Conservation (phyloP, 1,284 basidiomycete species). For the Ganoderma meredithae region DNA sequence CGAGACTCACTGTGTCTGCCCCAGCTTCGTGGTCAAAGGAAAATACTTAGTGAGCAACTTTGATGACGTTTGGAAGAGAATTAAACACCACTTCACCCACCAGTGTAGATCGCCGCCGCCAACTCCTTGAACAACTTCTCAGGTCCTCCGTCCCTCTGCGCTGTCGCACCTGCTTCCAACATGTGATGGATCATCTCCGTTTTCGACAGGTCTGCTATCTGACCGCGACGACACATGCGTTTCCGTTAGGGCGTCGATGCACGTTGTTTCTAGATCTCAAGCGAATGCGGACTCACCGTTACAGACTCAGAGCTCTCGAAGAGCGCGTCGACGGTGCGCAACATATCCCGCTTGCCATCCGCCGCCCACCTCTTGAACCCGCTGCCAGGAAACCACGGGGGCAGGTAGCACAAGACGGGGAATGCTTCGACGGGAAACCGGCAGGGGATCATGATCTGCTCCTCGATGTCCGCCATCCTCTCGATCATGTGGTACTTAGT, state of each 20-base stretch:
- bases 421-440: slow-evolving; percentile 27
- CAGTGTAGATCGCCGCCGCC: slow-evolving; percentile 26
- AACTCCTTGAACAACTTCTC: slow-evolving; percentile 8
- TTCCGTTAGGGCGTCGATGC: too few species aligned
- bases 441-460: slow-evolving; percentile 28
- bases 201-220: slow-evolving; percentile 10
- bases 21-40: background rate
- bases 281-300: slow-evolving; percentile 15
- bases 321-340: slow-evolving; percentile 17
- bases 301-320: slow-evolving; percentile 17
- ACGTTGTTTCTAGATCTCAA: too few species aligned
- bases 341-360: slow-evolving; percentile 17
- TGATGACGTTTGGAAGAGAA: background rate
- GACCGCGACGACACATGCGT: background rate
- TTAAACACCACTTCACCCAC: slow-evolving; percentile 6
- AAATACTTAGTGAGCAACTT: background rate
- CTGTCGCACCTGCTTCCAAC: slow-evolving; percentile 6
- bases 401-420: slow-evolving; percentile 22
- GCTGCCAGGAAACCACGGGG: slow-evolving; percentile 28
- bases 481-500: slow-evolving; percentile 22
- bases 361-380: slow-evolving; percentile 23
- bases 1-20: background rate
- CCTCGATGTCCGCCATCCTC: slow-evolving; percentile 21
- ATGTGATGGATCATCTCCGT: slow-evolving; percentile 17
- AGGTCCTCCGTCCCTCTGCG: slow-evolving; percentile 9